Base-by-base conservation (phyloP, 106 monocot genomes). In the Chionographis japonica region DNA sequence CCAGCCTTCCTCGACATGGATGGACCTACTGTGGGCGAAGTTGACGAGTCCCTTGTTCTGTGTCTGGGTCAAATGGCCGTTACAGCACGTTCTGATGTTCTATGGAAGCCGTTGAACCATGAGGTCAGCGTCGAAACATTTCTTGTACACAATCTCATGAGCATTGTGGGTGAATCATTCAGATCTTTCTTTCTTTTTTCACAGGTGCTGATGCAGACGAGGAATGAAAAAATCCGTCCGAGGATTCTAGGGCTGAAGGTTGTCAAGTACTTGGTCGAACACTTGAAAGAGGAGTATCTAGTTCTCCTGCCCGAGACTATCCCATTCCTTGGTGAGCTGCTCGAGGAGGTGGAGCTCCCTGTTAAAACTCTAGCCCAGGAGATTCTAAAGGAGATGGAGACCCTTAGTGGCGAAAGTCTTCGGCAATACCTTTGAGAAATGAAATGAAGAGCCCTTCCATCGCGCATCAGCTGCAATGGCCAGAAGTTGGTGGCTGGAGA, bases 41-140 rank as follows among this genome's bases (percentile, higher is more conserved):
- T 93, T 58, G 83, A 99, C 69, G 87, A 93, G 77, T 72, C 75
- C 37, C 52, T 99, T 20, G 83, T 99, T 65, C 73, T 81, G 55
- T 98, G 98, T 70, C 79, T 98, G 36, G 98, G 98, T 60, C 98
- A 98, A 56, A 98, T 98, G 98, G 98, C 98, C 16, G 79, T 90
- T 18, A 79, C 98, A 42, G 81, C 79, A 37, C 84, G 77, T 17
- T 93, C 98, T 52, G 98, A 98, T 81, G 90, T 90, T 61, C 71
- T 93, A 41, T 93, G 93, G 93, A 93, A 98, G 71, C 90, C 84
- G 52, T 77, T 99, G 64, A 99, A 99, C 67, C 93, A 99, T 74
- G 98, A 93, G 87, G 93, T 98, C 9, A 50, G 69, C 52, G 58
- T 54, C 0, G 27, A 41, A 61, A 16, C 15, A 60, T 50, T 58